Evolutionary conservation across 139 green algal species (phyloP), one percentile per base, ranked within the genome.

Genomic region (Mychonastes homosphaera): DNA sequence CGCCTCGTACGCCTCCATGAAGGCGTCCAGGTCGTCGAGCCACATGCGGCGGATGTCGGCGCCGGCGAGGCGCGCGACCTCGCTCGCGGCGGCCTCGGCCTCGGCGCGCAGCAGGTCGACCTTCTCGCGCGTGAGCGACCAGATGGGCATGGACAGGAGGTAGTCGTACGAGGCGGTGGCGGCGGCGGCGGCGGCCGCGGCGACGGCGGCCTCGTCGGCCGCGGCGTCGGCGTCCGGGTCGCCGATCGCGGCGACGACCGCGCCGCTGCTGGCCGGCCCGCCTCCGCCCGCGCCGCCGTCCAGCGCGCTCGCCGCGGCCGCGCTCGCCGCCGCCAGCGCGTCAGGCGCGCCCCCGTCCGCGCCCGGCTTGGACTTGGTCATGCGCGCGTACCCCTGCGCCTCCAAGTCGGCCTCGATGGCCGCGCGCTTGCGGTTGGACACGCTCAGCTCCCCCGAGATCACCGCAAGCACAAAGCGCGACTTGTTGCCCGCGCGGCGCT

Each of bases 391-490:
- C 47, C 81, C 80, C 39, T 81, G 56, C 0, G 41, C 48, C 46
- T 85, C 70, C 58, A 98, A 81, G 50, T 97, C 82, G 6, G 57
- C 70, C 73, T 94, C 79, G 7, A 98, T 79, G 35, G 90, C 87
- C 0, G 74, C 76, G 50, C 79, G 79, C 72, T 88, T 91, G 57
- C 85, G 77, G 67, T 94, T 93, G 77, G 43, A 79, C 43, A 97
- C 41, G 36, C 28, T 49, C 62, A 98, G 72, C 32, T 79, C 60
- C n/a, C 85, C 83, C 4, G 69, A 27, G 30, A 97, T 83, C 23
- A 98, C 92, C 6, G 85, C 84, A 41, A 90, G 62, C 58, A 98
- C 97, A 80, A 98, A 98, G 51, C 86, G 77, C 30, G 86, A 75
- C 58, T 86, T 83, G 75, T 96, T 97, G 67, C 70, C 71, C n/a